Evolutionary conservation across 1,284 basidiomycete species (phyloP), one percentile per base, ranked within the genome.

Genomic region (Inonotus hispidus): DNA sequence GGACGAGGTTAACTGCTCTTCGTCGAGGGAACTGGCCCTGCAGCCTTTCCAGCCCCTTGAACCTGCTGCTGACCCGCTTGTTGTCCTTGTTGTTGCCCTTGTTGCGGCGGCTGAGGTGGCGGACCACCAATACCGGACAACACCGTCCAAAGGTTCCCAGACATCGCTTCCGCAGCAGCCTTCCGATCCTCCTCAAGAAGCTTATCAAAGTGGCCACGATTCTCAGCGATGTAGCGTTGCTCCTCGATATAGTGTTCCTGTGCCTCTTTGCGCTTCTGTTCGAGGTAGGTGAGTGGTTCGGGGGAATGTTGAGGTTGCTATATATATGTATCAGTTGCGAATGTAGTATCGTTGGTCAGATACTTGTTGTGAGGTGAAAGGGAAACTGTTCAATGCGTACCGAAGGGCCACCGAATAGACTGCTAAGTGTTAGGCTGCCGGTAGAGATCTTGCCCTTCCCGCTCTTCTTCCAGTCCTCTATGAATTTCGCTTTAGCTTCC

Each of bases 201-300:
- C 70, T 82, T 80, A 73, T 94, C 88, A 67, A 98, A 86, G 65
- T 90, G 84, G 50, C 82, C 90, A 69, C 87, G 89, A 73, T 98
- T 89, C 57, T 90, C 81, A 45, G 77, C 77, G 71, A 96, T 88
- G 74, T 94, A 97, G 65, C 91, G 89, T 70, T 92, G 90, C 72
- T 98, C 95, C 65, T 94, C 89, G 64, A 80, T 75, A 74, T 97
- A 98, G 56, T 85, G 82, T 61, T 79, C 76, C 71, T 98, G 93
- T 6, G 93, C 94, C 68, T 96, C 89, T 45, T 82, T 80, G 10
- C 96, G 89, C 72, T 95, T 95, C 69, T 86, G 83, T 71, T 99
- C 97, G 53, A 98, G 86, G 72, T 94, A 94, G 0, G 93, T 95
- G 53, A 82, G 84, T 1, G 90, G 92, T 55, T 85, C 74, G 23